Evolutionary conservation across 352 stramenopile genomes (phyloP), one percentile per base, ranked within the genome.

Genomic region (Elongisporangium undulatum): DNA sequence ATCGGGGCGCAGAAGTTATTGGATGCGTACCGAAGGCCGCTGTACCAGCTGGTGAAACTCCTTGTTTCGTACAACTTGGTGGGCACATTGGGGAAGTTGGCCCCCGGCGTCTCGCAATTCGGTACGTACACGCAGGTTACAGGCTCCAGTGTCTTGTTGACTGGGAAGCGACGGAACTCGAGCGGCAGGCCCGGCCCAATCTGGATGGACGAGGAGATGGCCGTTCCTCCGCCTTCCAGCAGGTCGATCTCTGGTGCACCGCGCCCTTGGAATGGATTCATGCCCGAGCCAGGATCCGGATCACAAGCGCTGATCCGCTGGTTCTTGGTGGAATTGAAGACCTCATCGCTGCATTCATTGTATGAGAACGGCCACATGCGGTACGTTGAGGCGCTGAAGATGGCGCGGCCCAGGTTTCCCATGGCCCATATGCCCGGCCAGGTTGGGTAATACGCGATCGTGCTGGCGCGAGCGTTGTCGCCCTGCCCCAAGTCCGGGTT

Each of bases 311-410:
- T 97, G 64, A 92, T 90, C 38, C 78, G 79, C 59, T 92, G 82
- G 67, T 84, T 87, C n/a, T 52, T 52, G 53, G 58, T 73, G 3
- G 71, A 78, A 20, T 81, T 61, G 38, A 99, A 94, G 24, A 88
- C 84, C 57, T 93, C 85, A 24, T 91, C 70, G 49, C 93, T 74
- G 68, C 96, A 99, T 58, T 84, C 82, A 60, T 97, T 85, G 75
- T 97, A 98, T 61, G 83, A 97, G 80, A 93, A 98, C 12, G 96
- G 96, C 96, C 96, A 99, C 64, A 98, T 92, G 60, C 94, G 93
- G 41, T 96, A 89, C 29, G 91, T 98, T 0, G 85, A 97, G 2
- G 77, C 87, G 41, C 96, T 93, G 67, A 98, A 99, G 5, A 97
- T 98, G 7, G 95, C 93, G 45, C 96, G 75, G 10, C 94, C 95